These are phyloP conservation scores for Amylocarpus encephaloides DNA, from an alignment of 2,329 filamentous ascomycete species.

Conservation along the genomic window DNA sequence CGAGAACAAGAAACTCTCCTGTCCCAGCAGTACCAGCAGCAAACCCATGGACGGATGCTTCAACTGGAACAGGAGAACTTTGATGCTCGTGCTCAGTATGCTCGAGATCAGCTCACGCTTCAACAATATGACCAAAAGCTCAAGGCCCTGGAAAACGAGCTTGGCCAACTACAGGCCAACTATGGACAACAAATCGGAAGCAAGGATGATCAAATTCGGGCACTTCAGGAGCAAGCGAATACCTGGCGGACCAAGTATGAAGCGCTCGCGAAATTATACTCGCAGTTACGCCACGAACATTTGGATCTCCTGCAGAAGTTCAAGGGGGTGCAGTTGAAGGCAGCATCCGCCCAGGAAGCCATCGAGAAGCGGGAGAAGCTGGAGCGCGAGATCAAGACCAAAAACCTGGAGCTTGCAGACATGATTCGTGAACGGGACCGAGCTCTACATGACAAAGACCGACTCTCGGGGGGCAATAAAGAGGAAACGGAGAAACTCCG, in stretches of 20 bases:
- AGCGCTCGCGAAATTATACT: slow-evolving; percentile 92
- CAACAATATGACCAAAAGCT: slow-evolving; percentile 95
- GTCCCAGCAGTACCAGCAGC: slow-evolving; percentile 82
- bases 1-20: slow-evolving; percentile 85
- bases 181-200: slow-evolving; percentile 79
- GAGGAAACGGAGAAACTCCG: slow-evolving; percentile 93
- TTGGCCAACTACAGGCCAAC: slow-evolving; percentile 74
- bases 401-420: slow-evolving; percentile 96
- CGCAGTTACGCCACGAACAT: slow-evolving; percentile 90
- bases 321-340: slow-evolving; percentile 92
- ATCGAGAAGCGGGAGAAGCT: slow-evolving; percentile 93
- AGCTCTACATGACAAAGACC: slow-evolving; percentile 87
- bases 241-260: slow-evolving; percentile 98
- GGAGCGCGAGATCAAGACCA: slow-evolving; percentile 96
- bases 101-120: slow-evolving; percentile 93
- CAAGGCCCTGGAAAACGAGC: slow-evolving; percentile 84
- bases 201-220: slow-evolving; percentile 89
- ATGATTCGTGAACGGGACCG: slow-evolving; percentile 97
- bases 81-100: slow-evolving; percentile 89
- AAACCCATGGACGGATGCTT: slow-evolving; percentile 91
- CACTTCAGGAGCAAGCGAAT: slow-evolving; percentile 93
- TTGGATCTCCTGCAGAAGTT: slow-evolving; percentile 92
- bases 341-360: slow-evolving; percentile 92
- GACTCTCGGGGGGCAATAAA: slow-evolving; percentile 75
- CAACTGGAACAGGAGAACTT: slow-evolving; percentile 94